phyloP scores from a whole-genome alignment of 2,329 filamentous ascomycete species.

The Venturia nashicola region DNA sequence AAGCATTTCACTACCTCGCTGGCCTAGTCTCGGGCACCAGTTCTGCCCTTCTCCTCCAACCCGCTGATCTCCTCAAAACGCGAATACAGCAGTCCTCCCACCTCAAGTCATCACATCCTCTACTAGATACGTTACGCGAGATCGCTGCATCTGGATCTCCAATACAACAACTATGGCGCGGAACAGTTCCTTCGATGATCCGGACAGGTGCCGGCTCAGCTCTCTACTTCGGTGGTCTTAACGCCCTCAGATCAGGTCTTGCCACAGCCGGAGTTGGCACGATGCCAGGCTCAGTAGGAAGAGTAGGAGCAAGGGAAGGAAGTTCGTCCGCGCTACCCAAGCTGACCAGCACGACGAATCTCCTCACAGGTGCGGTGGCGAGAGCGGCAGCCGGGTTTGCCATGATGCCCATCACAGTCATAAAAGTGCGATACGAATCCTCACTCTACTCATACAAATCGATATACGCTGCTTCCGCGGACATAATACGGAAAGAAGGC shows the following conservation, averaged over 20 bases:
- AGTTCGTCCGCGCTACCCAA: conserved; percentile 65
- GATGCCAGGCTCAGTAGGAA: conserved; percentile 10
- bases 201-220: conserved; percentile 88
- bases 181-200: conserved; percentile 82
- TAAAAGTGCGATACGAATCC: conserved; percentile 94
- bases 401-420: conserved; percentile 90
- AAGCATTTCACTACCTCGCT: conserved; percentile 76
- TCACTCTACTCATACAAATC: conserved; percentile 75
- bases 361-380: conserved; percentile 72
- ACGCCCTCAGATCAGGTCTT: conserved; percentile 42
- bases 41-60: conserved; percentile 83
- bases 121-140: conserved; percentile 54
- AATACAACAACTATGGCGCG: conserved; percentile 74
- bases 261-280: conserved; percentile 9
- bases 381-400: conserved; percentile 78
- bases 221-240: conserved; percentile 85
- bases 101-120: conserved; percentile 36
- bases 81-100: conserved; percentile 78
- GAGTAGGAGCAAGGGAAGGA: conserved; percentile 12
- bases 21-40: conserved; percentile 79
- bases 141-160: conserved; percentile 56
- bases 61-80: conserved; percentile 92
- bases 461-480: conserved; percentile 55
- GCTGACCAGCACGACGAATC: conserved; percentile 72
- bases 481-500: conserved; percentile 64